Conservation (phyloP, 306 rosid genomes). For the Arachis hypogaea region DNA sequence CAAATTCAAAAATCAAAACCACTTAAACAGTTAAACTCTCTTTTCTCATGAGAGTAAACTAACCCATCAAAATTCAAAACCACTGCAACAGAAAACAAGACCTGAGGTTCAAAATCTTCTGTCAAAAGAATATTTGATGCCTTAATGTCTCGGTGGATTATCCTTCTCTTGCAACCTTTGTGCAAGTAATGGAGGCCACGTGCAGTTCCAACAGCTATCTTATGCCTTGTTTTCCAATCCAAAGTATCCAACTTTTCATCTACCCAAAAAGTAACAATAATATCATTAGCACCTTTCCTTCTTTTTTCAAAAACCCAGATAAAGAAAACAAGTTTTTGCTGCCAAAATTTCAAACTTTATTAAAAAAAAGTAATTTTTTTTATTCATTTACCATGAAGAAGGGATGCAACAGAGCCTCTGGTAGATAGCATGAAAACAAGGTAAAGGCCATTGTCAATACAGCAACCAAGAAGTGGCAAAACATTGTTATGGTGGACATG, state of each 20-base stretch:
- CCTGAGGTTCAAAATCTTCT: constrained; percentile 82
- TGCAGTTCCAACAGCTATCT: constrained; percentile 81
- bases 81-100: constrained; percentile 14
- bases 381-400: constrained; percentile 63
- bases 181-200: constrained; percentile 89
- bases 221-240: constrained; percentile 88
- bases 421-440: constrained; percentile 74
- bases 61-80: background rate
- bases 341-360: background rate
- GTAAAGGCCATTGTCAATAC: constrained; percentile 84
- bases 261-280: constrained; percentile 28
- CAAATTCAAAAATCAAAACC: background rate
- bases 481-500: constrained; percentile 81
- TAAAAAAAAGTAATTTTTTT: background rate
- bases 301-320: constrained; percentile 24
- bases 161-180: constrained; percentile 91
- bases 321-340: constrained; percentile 6
- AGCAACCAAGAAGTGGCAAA: constrained; percentile 76
- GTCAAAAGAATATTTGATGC: constrained; percentile 75
- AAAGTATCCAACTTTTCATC: constrained; percentile 68
- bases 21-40: too few species aligned
- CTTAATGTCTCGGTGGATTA: constrained; percentile 88
- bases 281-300: background rate
- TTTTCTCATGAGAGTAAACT: background rate
- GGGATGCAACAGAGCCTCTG: constrained; percentile 79